Base-by-base conservation (phyloP, 495 filamentous ascomycete genomes). In the Bombardia bombarda region DNA sequence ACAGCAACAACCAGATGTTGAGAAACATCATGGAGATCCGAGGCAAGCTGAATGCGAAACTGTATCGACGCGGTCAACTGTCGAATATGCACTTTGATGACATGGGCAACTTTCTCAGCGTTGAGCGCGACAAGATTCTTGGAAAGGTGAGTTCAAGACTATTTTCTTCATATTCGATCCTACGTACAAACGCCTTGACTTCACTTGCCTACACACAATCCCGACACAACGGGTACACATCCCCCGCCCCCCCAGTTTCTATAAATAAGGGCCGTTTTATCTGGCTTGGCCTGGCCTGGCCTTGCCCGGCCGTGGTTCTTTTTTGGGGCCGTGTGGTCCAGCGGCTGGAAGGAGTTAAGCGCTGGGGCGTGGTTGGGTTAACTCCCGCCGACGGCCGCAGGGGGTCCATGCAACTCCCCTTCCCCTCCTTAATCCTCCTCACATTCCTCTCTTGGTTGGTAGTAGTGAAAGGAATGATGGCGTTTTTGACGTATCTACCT, bases 1-100 rank as follows among this genome's bases (percentile, higher is more conserved):
- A 84, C 42, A 89, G 86, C 67, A 98, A 98, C 70, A 97, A 98
- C 58, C 87, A 94, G 61, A 97, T 97, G 92, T 75, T 98, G 12
- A 82, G 84, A 42, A 82, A 85, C 12, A 92, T 98, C 53, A 92
- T 95, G 82, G 93, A 97, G 57, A 90, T 89, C 52, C 82, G 93
- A 31, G 92, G 93, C 62, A 94, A 90, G 62, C 83, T 95, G 55
- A 87, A 82, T 44, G 79, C 80, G 30, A 95, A 94, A 66, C 68
- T 95, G 38, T 79, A 95, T 40, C 85, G 84, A 34, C 83, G 82
- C 32, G 86, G 87, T 7, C 70, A 85, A 25, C 72, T 90, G 46
- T 74, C 80, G 1, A 66, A 70, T 32, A 65, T 81, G 52, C 87
- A 97, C 67, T 97, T 95, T 56, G 89, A 95, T 58, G 83, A 92